These are phyloP conservation scores for Ilex paraguariensis DNA, from an alignment of 305 asterid species.

Conservation along the genomic window DNA sequence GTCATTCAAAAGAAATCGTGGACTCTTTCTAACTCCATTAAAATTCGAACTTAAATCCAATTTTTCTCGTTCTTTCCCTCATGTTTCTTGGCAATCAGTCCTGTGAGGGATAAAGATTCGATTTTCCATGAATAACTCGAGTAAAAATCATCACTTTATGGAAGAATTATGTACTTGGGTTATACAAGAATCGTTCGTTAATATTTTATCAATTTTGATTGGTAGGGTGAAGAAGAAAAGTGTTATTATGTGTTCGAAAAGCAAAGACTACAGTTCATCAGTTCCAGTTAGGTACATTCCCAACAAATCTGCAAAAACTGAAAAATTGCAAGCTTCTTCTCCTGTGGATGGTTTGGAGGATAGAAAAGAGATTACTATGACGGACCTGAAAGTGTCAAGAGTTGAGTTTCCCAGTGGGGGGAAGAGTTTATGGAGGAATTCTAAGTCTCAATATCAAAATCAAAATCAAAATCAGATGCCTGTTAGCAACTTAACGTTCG, in stretches of 20 bases:
- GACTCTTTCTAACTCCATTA: no score
- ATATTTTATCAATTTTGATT: slow-evolving; percentile 7
- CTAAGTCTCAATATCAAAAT: slow-evolving; percentile 8
- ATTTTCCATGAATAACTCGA: not conserved
- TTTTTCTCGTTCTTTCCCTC: no score
- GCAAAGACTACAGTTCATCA: slow-evolving; percentile 45
- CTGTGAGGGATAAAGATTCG: not conserved
- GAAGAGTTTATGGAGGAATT: slow-evolving; percentile 12
- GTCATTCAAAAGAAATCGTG: no score
- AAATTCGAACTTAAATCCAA: no score
- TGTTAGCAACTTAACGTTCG: slow-evolving; percentile 16
- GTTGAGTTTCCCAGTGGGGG: not conserved
- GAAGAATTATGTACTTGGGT: not conserved
- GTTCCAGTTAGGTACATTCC: slow-evolving; percentile 51
- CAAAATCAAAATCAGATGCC: slow-evolving; percentile 12
- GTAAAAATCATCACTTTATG: not conserved
- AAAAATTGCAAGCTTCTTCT: no score
- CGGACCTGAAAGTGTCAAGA: no score
- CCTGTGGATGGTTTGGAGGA: no score
- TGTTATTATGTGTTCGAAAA: slow-evolving; percentile 30
- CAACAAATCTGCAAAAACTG: not conserved
- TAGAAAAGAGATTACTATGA: no score
- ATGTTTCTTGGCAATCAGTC: not conserved
- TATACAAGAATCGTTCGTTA: not conserved
- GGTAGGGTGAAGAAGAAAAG: slow-evolving; percentile 34